These are phyloP conservation scores for Rhipidocladum racemiflorum DNA, from an alignment of 176 grass and related monocot genomes.

Conservation along the genomic window DNA sequence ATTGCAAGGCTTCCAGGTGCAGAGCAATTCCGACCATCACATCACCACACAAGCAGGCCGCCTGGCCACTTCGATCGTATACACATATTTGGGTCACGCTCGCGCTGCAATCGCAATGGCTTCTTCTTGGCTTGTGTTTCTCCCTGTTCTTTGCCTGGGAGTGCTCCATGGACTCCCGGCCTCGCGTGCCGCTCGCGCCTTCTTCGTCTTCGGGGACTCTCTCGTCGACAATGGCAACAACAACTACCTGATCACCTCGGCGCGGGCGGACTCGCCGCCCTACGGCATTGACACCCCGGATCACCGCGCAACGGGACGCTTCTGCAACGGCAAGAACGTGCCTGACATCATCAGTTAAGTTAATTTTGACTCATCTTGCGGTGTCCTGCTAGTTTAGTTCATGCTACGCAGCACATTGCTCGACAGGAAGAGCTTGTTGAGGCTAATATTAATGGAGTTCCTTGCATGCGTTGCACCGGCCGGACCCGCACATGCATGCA, in stretches of 20 bases:
- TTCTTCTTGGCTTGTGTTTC: neutral
- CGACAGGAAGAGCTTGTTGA: no score
- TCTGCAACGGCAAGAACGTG: constrained; percentile 85
- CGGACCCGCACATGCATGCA: constrained; percentile 16
- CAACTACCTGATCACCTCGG: constrained; percentile 64
- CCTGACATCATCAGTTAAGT: constrained; percentile 86
- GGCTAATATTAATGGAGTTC: neutral
- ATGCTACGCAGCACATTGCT: no score
- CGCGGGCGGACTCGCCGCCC: constrained; percentile 72
- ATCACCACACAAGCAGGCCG: neutral
- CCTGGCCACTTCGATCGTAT: neutral
- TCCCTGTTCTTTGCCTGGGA: constrained; percentile 11
- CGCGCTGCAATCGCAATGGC: constrained; percentile 20
- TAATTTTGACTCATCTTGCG: neutral
- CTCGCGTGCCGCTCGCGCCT: constrained; percentile 56
- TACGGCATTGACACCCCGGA: constrained; percentile 77
- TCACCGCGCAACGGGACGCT: constrained; percentile 60
- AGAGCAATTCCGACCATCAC: neutral
- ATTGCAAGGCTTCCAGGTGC: neutral
- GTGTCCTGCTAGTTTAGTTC: no score
- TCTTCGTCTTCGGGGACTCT: constrained; percentile 97
- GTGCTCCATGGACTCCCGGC: neutral
- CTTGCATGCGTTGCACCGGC: no score
- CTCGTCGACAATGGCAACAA: constrained; percentile 97
- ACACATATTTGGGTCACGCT: neutral